phyloP scores from a whole-genome alignment of 805 yeast genomes.

The Starmerella floricola region DNA sequence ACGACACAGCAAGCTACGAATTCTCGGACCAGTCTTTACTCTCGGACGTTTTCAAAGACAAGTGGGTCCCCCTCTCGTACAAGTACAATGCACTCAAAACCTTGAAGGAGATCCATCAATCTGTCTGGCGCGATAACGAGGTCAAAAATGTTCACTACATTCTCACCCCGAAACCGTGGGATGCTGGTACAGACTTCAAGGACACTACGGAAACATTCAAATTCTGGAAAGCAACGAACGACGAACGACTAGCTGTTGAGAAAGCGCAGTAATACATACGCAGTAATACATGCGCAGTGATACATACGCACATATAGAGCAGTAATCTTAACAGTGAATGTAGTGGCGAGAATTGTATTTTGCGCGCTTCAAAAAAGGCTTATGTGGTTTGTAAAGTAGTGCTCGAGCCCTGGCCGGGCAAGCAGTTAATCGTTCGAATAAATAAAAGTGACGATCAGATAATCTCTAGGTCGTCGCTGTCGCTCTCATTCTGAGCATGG shows the following conservation, averaged over 20 bases:
- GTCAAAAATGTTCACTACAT: slow-evolving; percentile 50
- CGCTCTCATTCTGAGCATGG: slow-evolving; percentile 6
- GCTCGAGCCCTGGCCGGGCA: no score
- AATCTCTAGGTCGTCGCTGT: slow-evolving; percentile 20
- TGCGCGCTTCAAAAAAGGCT: no score
- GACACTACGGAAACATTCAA: slow-evolving; percentile 40
- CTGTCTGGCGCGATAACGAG: slow-evolving; percentile 37
- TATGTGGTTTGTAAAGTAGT: no score
- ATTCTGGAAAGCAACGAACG: slow-evolving; percentile 40
- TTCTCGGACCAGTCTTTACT: slow-evolving; percentile 50
- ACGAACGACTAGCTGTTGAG: slow-evolving; percentile 18
- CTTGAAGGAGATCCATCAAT: slow-evolving; percentile 34
- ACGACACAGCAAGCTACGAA: slow-evolving; percentile 34
- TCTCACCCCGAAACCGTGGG: slow-evolving; percentile 52
- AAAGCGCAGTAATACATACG: no score
- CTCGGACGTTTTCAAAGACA: slow-evolving; percentile 40
- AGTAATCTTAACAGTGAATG: not conserved
- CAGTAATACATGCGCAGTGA: not conserved
- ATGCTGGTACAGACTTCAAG: slow-evolving; percentile 26
- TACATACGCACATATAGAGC: not conserved
- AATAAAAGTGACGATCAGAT: not conserved
- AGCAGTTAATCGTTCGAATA: no score
- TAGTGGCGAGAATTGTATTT: no score
- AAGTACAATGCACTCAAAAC: slow-evolving; percentile 49
- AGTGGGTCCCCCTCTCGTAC: slow-evolving; percentile 43